These are phyloP conservation scores for Acaromyces ingoldii DNA, from an alignment of 1,284 basidiomycete genomes.

Conservation along the genomic window DNA sequence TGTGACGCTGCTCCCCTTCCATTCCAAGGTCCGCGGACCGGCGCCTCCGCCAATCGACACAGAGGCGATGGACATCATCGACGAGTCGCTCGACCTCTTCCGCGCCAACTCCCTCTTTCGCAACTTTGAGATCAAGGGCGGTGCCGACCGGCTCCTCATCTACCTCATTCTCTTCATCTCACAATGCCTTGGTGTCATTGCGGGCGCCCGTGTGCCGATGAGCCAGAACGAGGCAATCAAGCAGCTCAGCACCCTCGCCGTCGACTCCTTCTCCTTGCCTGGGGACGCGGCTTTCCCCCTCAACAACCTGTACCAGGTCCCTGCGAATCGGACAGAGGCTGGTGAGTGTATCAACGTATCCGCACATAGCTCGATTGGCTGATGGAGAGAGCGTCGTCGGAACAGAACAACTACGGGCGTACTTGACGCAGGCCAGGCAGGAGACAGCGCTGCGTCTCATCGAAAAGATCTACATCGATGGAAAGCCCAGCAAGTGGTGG, in stretches of 20 bases:
- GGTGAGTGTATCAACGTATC: conserved; percentile 59
- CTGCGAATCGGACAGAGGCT: conserved; percentile 70
- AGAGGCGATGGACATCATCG: conserved; percentile 78
- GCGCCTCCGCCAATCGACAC: conserved; percentile 73
- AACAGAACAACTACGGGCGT: conserved; percentile 82
- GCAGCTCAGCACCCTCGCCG: conserved; percentile 76
- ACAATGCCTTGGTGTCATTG: conserved; percentile 72
- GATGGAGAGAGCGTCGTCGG: too few species aligned
- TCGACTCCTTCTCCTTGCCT: conserved; percentile 85
- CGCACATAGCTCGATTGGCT: too few species aligned
- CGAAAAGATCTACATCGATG: conserved; percentile 78
- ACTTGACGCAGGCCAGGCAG: conserved; percentile 85
- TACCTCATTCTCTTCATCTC: conserved; percentile 97
- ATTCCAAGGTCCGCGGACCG: conserved; percentile 82
- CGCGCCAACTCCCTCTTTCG: conserved; percentile 98
- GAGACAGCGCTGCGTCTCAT: conserved; percentile 81
- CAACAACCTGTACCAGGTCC: conserved; percentile 83
- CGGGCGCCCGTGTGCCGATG: conserved; percentile 39
- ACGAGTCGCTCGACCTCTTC: conserved; percentile 94
- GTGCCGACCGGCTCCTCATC: conserved; percentile 90
- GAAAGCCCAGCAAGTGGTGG: conserved; percentile 99
- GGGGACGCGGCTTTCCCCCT: conserved; percentile 93
- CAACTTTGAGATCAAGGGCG: conserved; percentile 98
- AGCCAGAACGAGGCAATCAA: conserved; percentile 74
- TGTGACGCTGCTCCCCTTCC: conserved; percentile 83